phyloP scores from a whole-genome alignment of 1,284 basidiomycete genomes.

The Cryptococcus sp. region DNA sequence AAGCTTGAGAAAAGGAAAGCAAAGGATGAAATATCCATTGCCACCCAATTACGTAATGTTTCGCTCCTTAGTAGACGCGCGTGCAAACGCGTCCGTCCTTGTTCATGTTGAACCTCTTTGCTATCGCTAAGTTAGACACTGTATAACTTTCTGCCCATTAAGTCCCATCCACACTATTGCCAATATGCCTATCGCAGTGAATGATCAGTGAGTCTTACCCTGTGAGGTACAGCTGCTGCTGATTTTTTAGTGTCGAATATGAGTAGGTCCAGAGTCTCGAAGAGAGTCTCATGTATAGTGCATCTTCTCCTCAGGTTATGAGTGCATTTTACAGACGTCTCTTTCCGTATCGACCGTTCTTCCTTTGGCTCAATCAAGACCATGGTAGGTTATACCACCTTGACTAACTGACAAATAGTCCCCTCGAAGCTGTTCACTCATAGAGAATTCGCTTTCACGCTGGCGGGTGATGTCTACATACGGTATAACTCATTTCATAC shows the following conservation, averaged over 20 bases:
- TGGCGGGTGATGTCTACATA: constrained; percentile 85
- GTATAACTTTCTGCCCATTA: too few relatives aligned
- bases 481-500: constrained; percentile 88
- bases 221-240: too few relatives aligned
- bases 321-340: constrained; percentile 83
- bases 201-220: background rate
- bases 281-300: constrained; percentile 20
- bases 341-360: constrained; percentile 92
- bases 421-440: constrained; percentile 71
- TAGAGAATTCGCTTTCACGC: constrained; percentile 95
- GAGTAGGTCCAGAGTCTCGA: constrained; percentile 1
- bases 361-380: constrained; percentile 91
- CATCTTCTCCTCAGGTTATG: constrained; percentile 65
- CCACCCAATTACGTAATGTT: too few relatives aligned
- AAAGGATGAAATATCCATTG: too few relatives aligned
- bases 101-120: too few relatives aligned
- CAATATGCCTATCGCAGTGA: background rate
- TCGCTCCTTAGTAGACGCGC: too few relatives aligned
- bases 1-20: too few relatives aligned
- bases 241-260: background rate
- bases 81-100: too few relatives aligned
- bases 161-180: background rate
- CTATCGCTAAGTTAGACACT: too few relatives aligned
- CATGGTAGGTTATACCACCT: constrained; percentile 49
- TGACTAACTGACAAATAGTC: constrained; percentile 31